A percentile compares a stretch with the other conserved stretches of the same genome.
These are phyloP conservation scores for Mesembryanthemum crystallinum DNA, from an alignment of 148 eudicot genomes.

Conservation along the genomic window DNA sequence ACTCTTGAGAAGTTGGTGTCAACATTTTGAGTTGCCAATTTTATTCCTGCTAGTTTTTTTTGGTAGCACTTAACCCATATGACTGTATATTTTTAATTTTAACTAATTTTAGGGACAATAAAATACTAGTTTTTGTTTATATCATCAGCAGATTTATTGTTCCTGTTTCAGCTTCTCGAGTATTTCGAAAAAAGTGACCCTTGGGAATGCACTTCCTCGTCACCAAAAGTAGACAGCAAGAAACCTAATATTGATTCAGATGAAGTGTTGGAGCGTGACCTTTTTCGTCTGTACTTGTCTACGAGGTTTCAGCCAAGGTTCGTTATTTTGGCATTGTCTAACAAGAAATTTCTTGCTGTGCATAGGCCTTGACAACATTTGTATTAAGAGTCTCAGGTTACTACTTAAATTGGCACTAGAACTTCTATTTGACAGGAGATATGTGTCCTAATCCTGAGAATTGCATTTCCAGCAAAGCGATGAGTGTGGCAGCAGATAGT, in stretches of 20 bases:
- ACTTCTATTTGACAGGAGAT: not conserved
- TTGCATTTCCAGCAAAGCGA: constrained; percentile 39
- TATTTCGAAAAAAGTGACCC: constrained; percentile 50
- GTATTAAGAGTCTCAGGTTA: not conserved
- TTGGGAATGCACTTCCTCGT: constrained; percentile 43
- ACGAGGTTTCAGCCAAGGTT: constrained; percentile 52
- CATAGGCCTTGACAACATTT: no score
- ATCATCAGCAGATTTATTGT: not conserved
- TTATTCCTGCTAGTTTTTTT: no score
- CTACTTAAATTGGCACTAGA: not conserved
- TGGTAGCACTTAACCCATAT: no score
- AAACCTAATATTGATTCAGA: constrained; percentile 38
- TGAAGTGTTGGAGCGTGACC: constrained; percentile 45
- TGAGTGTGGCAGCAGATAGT: constrained; percentile 64
- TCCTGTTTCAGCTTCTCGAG: constrained; percentile 48
- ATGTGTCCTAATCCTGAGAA: constrained; percentile 1
- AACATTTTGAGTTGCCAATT: no score
- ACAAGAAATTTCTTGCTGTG: not conserved
- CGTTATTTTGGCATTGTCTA: no score
- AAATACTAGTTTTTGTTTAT: no score
- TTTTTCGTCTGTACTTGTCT: constrained; percentile 38
- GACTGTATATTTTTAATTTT: no score
- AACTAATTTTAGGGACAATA: no score
- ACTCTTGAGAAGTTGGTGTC: no score
- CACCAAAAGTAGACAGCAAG: constrained; percentile 20